Conservation (phyloP, 2,329 filamentous ascomycete genomes). For the Cryphonectria naterciae region DNA sequence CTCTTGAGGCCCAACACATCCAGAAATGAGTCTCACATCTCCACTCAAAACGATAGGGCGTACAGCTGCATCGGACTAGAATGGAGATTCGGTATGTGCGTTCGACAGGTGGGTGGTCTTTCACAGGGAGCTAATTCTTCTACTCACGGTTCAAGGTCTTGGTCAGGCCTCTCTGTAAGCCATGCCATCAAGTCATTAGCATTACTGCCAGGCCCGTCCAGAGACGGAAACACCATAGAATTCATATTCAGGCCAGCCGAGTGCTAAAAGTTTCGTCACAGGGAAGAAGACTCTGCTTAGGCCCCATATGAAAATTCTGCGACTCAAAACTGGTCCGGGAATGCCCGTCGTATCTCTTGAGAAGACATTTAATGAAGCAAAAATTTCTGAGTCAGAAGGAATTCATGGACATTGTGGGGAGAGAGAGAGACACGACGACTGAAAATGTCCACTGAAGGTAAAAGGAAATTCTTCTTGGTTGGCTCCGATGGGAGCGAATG, state of each 20-base stretch:
- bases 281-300: background rate
- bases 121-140: background rate
- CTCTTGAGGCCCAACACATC: background rate
- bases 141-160: conserved; percentile 24
- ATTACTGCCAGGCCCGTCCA: conserved; percentile 34
- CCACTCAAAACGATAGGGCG: background rate
- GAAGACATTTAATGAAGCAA: background rate
- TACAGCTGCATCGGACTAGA: conserved; percentile 2
- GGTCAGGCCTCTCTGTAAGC: conserved; percentile 32
- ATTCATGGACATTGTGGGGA: background rate
- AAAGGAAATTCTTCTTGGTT: background rate
- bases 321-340: background rate
- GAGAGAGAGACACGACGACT: background rate
- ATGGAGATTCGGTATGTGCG: background rate
- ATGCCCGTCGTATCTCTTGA: background rate
- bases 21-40: background rate
- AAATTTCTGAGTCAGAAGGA: background rate
- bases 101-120: conserved; percentile 3
- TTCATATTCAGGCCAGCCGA: conserved; percentile 19
- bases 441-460: background rate
- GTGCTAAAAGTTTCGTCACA: background rate
- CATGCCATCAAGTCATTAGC: conserved; percentile 35
- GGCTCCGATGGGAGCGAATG: background rate
- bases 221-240: conserved; percentile 25
- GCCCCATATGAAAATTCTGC: conserved; percentile 17